Percentiles rank a stretch among this genome's conserved stretches.
Evolutionary conservation across 2,329 filamentous ascomycete genomes (phyloP).

Genomic region (Neofusicoccum cordaticola): DNA sequence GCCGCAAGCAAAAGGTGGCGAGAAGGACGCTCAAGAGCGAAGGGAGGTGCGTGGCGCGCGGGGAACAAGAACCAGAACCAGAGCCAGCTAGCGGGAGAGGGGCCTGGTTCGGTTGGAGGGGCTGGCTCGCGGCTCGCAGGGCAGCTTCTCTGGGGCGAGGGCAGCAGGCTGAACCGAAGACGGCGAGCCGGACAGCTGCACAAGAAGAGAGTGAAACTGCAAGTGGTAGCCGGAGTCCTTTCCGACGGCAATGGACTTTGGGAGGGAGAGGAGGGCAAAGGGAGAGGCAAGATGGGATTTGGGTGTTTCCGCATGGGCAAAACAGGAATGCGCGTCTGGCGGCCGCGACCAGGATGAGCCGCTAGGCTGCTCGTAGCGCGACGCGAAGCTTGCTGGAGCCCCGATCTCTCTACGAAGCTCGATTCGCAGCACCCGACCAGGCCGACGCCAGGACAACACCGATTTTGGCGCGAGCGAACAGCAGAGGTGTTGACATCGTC

Average conservation of each 20-base stretch:
- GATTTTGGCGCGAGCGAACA: neutral
- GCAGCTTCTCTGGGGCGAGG: too few species aligned
- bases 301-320: slow-evolving; percentile 3
- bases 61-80: neutral
- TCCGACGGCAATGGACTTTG: neutral
- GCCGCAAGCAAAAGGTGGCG: neutral
- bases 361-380: slow-evolving; percentile 1
- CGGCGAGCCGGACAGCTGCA: neutral
- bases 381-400: neutral
- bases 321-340: slow-evolving; percentile 10
- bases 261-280: neutral
- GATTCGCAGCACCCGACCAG: neutral
- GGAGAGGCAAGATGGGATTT: neutral
- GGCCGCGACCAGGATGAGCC: slow-evolving; percentile 6
- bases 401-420: slow-evolving; percentile 1
- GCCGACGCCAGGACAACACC: neutral
- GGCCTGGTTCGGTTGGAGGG: neutral
- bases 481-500: neutral
- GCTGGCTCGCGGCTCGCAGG: neutral
- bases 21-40: neutral
- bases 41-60: neutral
- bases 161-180: neutral
- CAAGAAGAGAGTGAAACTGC: neutral
- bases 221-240: neutral
- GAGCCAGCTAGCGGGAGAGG: neutral